phyloP scores from a whole-genome alignment of 1,284 basidiomycete species.

The Exobasidium cylindrosporum region DNA sequence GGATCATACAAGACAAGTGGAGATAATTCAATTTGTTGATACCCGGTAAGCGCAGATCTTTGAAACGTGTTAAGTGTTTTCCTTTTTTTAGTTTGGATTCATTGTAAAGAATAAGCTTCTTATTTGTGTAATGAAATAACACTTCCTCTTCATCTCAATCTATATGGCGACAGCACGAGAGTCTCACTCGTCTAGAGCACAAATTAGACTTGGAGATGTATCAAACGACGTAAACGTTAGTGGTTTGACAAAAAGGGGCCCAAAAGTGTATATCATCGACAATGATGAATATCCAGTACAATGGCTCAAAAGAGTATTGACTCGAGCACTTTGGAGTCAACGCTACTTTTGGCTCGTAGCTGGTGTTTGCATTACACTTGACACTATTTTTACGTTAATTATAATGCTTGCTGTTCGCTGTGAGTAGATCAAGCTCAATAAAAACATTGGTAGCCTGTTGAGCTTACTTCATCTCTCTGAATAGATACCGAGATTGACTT shows the following conservation, averaged over 20 bases:
- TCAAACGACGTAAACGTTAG: background rate
- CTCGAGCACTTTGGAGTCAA: slow-evolving; percentile 11
- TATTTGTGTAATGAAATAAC: too few species aligned
- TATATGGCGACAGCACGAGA: background rate
- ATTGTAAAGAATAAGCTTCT: too few species aligned
- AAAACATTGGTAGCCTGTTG: background rate
- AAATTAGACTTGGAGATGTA: background rate
- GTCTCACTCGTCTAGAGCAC: too few species aligned
- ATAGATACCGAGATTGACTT: slow-evolving; percentile 91
- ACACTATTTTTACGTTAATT: slow-evolving; percentile 7
- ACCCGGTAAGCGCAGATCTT: too few species aligned
- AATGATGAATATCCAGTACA: slow-evolving; percentile 1
- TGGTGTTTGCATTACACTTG: slow-evolving; percentile 1
- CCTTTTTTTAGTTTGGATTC: too few species aligned
- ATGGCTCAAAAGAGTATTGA: slow-evolving; percentile 5
- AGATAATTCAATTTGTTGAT: too few species aligned
- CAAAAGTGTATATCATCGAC: background rate
- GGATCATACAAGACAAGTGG: too few species aligned
- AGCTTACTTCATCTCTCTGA: background rate
- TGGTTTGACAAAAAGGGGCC: background rate
- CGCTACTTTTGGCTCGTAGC: slow-evolving; percentile 11
- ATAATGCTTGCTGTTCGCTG: slow-evolving; percentile 8
- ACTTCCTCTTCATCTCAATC: too few species aligned
- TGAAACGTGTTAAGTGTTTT: too few species aligned
- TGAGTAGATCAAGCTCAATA: background rate